phyloP scores from a whole-genome alignment of 805 yeast species.

The Lachancea thermotolerans region DNA sequence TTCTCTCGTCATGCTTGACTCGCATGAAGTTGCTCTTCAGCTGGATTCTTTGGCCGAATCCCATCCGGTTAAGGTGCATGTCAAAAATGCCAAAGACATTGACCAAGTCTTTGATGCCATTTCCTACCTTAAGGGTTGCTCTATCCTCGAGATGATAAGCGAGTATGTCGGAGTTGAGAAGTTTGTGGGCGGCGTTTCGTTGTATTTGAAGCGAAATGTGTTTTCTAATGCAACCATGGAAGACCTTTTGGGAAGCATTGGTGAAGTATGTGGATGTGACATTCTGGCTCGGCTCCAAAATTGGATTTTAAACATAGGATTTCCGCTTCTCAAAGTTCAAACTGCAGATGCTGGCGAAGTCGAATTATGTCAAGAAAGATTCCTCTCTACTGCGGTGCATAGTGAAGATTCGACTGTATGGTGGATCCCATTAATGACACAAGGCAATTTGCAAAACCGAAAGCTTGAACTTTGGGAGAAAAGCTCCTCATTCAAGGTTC shows the following conservation, averaged over 20 bases:
- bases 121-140: constrained; percentile 76
- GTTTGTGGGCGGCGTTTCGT: constrained; percentile 67
- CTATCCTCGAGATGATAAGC: constrained; percentile 70
- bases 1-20: constrained; percentile 44
- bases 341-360: constrained; percentile 27
- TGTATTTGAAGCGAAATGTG: constrained; percentile 55
- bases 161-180: constrained; percentile 59
- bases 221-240: constrained; percentile 67
- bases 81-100: constrained; percentile 69
- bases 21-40: constrained; percentile 34
- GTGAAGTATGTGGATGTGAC: constrained; percentile 57
- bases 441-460: constrained; percentile 1
- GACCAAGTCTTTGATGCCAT: constrained; percentile 79
- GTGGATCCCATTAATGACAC: constrained; percentile 49
- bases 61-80: constrained; percentile 79
- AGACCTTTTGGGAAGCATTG: constrained; percentile 64
- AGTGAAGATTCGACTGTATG: constrained; percentile 24
- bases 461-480: constrained; percentile 1
- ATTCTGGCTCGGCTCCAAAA: constrained; percentile 52
- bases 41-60: constrained; percentile 56
- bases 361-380: constrained; percentile 27
- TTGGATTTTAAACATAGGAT: constrained; percentile 73
- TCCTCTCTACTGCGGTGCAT: not conserved
- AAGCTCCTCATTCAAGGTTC: not conserved
- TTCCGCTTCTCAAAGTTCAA: constrained; percentile 55